phyloP scores from a whole-genome alignment of 148 eudicot genomes.

The Camellia sinensis region DNA sequence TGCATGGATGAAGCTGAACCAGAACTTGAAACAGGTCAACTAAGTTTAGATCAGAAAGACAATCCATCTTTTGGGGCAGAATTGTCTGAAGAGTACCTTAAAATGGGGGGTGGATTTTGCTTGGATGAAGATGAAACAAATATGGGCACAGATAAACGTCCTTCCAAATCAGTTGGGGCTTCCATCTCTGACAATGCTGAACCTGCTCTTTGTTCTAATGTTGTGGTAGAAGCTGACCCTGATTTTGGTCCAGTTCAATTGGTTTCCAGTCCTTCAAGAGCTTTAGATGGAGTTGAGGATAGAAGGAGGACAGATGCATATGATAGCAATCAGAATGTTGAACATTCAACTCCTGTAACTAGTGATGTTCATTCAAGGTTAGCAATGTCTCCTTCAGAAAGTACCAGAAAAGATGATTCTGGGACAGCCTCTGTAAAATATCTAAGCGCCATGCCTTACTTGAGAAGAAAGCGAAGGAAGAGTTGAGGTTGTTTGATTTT shows the following conservation, averaged over 20 bases:
- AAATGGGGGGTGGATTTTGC: constrained; percentile 80
- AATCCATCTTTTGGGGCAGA: constrained; percentile 23
- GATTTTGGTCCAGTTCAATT: neutral
- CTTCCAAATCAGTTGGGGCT: constrained; percentile 14
- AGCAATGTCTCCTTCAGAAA: constrained; percentile 12
- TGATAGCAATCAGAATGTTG: constrained; percentile 15
- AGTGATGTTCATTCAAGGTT: constrained; percentile 4
- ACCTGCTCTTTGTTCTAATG: neutral
- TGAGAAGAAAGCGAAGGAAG: constrained; percentile 64
- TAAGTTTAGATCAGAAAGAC: constrained; percentile 21
- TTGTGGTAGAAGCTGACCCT: constrained; percentile 15
- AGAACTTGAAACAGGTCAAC: constrained; percentile 14
- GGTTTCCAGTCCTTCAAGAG: neutral
- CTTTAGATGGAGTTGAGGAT: constrained; percentile 8
- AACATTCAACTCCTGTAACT: constrained; percentile 13
- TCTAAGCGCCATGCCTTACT: constrained; percentile 67
- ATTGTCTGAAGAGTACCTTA: constrained; percentile 42
- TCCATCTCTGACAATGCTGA: constrained; percentile 11
- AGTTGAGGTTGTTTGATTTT: constrained; percentile 12
- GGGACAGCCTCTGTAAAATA: constrained; percentile 25
- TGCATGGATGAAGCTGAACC: constrained; percentile 41
- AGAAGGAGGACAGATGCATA: constrained; percentile 6
- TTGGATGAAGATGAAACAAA: constrained; percentile 45
- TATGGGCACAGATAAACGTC: constrained; percentile 17
- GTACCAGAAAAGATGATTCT: constrained; percentile 19